Evolutionary conservation across 352 stramenopile genomes (phyloP), one percentile per base, ranked within the genome.

Genomic region (Globisporangium emineosum): DNA sequence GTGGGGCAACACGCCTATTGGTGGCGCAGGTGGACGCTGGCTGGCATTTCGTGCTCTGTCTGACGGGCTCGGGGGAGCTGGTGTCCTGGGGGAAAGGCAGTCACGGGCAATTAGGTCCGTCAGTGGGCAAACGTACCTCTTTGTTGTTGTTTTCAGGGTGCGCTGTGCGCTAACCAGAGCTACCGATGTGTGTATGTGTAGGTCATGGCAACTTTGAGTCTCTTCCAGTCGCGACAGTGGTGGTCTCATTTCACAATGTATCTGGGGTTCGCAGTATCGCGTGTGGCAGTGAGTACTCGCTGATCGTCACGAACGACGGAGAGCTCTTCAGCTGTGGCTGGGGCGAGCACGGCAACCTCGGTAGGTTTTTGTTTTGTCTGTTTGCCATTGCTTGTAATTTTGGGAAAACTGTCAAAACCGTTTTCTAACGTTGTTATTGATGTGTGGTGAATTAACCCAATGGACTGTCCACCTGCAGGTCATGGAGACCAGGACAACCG

Each of bases 261-360:
- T 17, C 23, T 0, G 15, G n/a, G 0, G 60, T 88, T 33, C 32
- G 51, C 7, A 65, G 82, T 8, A 77, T 93, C 54, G 81, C 86
- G 2, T 91, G 86, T 61, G 86, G 86, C 1, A 93, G 84, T 19
- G 86, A 95, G 49, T 84, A 95, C 62, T 62, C 75, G 0, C 73
- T 95, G 55, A 76, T 91, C 0, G 67, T 83, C 37, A 88, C 76
- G 13, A 56, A 64, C 10, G 57, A 35, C 32, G 83, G 84, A 15
- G 69, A 81, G n/a, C 58, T 95, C 6, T 93, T 86, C 59, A 87
- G 84, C 2, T 91, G 84, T 58, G 86, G 86, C 3, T 95, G 86
- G 86, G 83, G 83, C 42, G 86, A 95, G 62, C 86, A 95, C 60
- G 86, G 86, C 45, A 95, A 95, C 47, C 73, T 95, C 0, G 86